phyloP scores from a whole-genome alignment of 352 stramenopile genomes.

The Globisporangium acanthophoron region DNA sequence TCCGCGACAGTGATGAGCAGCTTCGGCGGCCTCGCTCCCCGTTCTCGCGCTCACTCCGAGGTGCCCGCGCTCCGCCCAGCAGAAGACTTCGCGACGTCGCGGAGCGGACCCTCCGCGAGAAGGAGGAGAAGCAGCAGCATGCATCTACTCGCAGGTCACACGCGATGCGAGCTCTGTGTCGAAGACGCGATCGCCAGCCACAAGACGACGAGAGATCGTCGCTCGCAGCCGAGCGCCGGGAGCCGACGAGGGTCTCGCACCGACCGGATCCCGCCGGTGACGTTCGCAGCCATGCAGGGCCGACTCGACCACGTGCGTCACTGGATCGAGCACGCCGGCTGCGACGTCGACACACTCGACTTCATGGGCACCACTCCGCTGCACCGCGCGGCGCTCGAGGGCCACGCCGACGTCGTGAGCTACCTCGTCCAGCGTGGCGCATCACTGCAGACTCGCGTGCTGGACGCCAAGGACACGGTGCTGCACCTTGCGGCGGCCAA shows the following conservation, averaged over 20 bases:
- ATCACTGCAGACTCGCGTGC: conserved; percentile 13
- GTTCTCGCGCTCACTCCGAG: neutral
- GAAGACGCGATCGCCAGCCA: neutral
- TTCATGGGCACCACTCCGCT: conserved; percentile 10
- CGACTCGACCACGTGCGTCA: conserved; percentile 17
- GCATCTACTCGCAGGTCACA: neutral
- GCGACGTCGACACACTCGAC: conserved; percentile 14
- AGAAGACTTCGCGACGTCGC: neutral
- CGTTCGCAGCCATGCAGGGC: conserved; percentile 14
- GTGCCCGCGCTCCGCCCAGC: too few relatives aligned
- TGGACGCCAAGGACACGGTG: conserved; percentile 22
- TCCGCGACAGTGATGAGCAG: neutral
- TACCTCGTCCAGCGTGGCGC: conserved; percentile 21
- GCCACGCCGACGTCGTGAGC: conserved; percentile 20
- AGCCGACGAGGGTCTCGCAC: neutral
- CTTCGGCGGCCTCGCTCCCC: neutral
- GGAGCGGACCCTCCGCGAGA: neutral
- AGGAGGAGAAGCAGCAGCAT: neutral
- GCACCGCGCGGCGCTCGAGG: conserved; percentile 15
- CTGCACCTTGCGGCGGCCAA: conserved; percentile 32
- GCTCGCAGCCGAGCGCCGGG: neutral
- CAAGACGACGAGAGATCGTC: neutral
- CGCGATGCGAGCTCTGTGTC: neutral
- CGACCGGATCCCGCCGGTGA: conserved; percentile 6
- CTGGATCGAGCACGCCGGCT: conserved; percentile 17